These are phyloP conservation scores for Cyberlindnera galapagoensis DNA, from an alignment of 805 yeast species.

Conservation along the genomic window DNA sequence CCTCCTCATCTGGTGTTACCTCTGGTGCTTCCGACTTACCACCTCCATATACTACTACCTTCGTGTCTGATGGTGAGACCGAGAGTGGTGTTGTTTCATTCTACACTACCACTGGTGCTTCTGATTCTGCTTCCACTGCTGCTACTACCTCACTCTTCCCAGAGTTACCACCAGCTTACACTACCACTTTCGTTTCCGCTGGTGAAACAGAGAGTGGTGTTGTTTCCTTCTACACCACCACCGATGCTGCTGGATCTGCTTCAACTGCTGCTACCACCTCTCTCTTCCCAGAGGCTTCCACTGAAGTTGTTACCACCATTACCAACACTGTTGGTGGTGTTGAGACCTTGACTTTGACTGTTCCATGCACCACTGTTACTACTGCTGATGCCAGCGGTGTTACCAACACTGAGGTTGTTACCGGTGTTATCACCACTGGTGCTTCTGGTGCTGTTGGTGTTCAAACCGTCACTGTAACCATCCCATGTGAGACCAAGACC, in stretches of 20 bases:
- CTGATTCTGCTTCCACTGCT: conserved; percentile 4
- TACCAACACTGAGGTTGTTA: conserved; percentile 2
- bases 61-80: conserved; percentile 5
- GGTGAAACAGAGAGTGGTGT: conserved; percentile 3
- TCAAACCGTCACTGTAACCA: neutral
- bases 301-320: conserved; percentile 1
- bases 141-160: conserved; percentile 3
- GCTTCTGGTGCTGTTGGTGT: neutral
- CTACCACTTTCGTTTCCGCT: conserved; percentile 5
- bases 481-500: conserved; percentile 4
- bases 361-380: conserved; percentile 4
- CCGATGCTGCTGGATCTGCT: conserved; percentile 3
- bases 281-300: neutral
- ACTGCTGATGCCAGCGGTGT: conserved; percentile 3
- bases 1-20: conserved; percentile 3
- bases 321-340: conserved; percentile 6
- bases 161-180: conserved; percentile 1
- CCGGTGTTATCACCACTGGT: conserved; percentile 4
- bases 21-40: conserved; percentile 3
- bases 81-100: conserved; percentile 6
- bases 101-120: conserved; percentile 8
- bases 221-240: conserved; percentile 5
- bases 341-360: conserved; percentile 3
- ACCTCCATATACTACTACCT: conserved; percentile 9
- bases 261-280: neutral